Conservation (phyloP, 2,329 filamentous ascomycete species). For the Xylariaceae sp. region DNA sequence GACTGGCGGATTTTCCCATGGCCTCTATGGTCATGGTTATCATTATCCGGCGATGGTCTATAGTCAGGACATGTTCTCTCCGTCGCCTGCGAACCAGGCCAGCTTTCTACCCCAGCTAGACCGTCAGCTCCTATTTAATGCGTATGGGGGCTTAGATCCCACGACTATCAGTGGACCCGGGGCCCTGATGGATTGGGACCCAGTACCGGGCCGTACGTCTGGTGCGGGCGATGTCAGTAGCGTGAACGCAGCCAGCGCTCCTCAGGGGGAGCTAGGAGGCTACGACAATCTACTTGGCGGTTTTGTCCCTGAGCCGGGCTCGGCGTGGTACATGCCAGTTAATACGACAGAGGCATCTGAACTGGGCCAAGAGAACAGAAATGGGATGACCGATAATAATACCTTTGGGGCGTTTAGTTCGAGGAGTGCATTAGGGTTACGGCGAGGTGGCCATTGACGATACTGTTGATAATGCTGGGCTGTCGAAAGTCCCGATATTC, state of each 20-base stretch:
- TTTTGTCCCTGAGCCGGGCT: slow-evolving; percentile 45
- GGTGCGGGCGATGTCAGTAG: slow-evolving; percentile 29
- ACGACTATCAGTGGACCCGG: slow-evolving; percentile 37
- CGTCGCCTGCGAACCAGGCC: slow-evolving; percentile 46
- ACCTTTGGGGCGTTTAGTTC: slow-evolving; percentile 50
- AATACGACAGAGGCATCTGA: slow-evolving; percentile 80
- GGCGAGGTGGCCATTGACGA: slow-evolving; percentile 27
- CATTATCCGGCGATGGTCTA: slow-evolving; percentile 41
- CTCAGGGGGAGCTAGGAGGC: slow-evolving; percentile 29
- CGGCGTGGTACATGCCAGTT: slow-evolving; percentile 90
- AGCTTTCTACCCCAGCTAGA: slow-evolving; percentile 65
- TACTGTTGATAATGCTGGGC: background rate
- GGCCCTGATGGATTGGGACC: slow-evolving; percentile 45
- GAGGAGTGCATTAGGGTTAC: slow-evolving; percentile 24
- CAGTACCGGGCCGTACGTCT: slow-evolving; percentile 35
- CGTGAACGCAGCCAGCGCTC: slow-evolving; percentile 30
- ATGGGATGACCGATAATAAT: slow-evolving; percentile 45
- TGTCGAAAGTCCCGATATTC: background rate
- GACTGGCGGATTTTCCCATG: slow-evolving; percentile 26
- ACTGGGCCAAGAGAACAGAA: slow-evolving; percentile 45
- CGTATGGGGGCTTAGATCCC: slow-evolving; percentile 56
- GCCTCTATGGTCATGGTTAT: slow-evolving; percentile 26
- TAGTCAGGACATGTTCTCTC: slow-evolving; percentile 49
- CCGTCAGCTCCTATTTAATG: slow-evolving; percentile 70
- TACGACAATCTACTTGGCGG: slow-evolving; percentile 27